Evolutionary conservation across 2,329 filamentous ascomycete species (phyloP), one percentile per base, ranked within the genome.

Genomic region (Coleophoma cylindrospora): DNA sequence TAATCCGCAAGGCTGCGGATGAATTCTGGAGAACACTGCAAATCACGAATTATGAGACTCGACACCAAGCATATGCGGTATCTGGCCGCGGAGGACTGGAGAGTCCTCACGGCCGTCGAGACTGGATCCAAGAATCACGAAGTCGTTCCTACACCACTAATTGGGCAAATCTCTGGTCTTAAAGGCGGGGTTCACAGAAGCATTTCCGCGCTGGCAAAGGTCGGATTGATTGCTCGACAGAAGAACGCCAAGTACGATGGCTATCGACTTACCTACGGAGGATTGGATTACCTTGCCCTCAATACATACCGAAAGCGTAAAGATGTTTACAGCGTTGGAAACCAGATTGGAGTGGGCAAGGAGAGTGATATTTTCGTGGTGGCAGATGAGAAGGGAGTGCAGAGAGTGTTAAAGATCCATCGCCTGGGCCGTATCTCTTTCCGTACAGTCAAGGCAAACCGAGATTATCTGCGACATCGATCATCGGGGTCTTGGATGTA

Each of bases 211-310:
- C 83, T 99, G 47, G 94, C 94, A 55, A 99, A 99, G 70, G 84
- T 86, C 45, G 89, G 89, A 53, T 79, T 99, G 61, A 96, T 99
- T 62, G 91, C 88, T 41, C 88, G 88, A 60, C 84, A 96, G 60
- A 95, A 96, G 70, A 96, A 97, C 68, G 89, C 92, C 55, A 92
- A 90, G 69, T 99, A 99, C 71, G 94, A 99, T 64, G 94, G 94
- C 54, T 99, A 99, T 72, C 85, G 95, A 48, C 79, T 99, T 49
- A 96, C 92, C 7, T 99, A 99, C 67, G 94, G 94, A 61, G 94
- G 94, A 2, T 83, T 97, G 44, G 94, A 99, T 73, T 99, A 99
- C 70, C 84, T 99, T n/a, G 90, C 94, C 14, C 79, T 99, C 48
- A 91, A 97, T 71, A 84, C 90, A 0, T 86, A 97, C 67, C 86